These are phyloP conservation scores for Oryza nivara DNA, from an alignment of 176 grass and related monocot species.

Conservation along the genomic window DNA sequence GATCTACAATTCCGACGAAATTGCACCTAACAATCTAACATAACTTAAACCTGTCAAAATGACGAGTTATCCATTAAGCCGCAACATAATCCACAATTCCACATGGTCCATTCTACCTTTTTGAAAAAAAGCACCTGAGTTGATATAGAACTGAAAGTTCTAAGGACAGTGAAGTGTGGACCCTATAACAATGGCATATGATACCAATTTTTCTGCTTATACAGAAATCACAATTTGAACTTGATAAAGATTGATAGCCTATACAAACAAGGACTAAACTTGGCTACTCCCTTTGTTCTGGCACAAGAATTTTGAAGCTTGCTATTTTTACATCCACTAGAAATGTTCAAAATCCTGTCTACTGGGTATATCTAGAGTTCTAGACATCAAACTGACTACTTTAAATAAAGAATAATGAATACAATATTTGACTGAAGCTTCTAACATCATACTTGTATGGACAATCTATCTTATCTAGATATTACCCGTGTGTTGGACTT, in stretches of 20 bases:
- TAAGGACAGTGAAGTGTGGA: too few relatives aligned
- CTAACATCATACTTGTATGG: slow-evolving; percentile 20
- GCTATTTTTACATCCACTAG: slow-evolving; percentile 42
- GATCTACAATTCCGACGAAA: too few relatives aligned
- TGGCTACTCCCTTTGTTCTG: not conserved
- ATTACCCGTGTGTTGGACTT: slow-evolving; percentile 52
- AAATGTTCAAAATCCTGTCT: slow-evolving; percentile 12
- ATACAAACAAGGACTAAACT: not conserved
- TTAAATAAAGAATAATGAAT: slow-evolving; percentile 52
- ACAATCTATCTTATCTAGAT: slow-evolving; percentile 48
- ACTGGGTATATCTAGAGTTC: not conserved
- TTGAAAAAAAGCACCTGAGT: too few relatives aligned
- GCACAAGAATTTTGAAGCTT: slow-evolving; percentile 12
- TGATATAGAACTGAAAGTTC: too few relatives aligned
- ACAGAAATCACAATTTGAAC: not conserved
- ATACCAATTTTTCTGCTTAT: not conserved
- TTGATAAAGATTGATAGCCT: not conserved
- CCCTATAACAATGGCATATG: not conserved
- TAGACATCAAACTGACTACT: slow-evolving; percentile 28
- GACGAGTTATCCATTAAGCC: too few relatives aligned
- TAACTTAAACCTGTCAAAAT: too few relatives aligned
- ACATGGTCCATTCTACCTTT: too few relatives aligned
- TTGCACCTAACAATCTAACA: too few relatives aligned
- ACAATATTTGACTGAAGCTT: slow-evolving; percentile 44
- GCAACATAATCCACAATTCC: too few relatives aligned